phyloP scores from a whole-genome alignment of 2,329 filamentous ascomycete species.

The Aphanoascus verrucosus region DNA sequence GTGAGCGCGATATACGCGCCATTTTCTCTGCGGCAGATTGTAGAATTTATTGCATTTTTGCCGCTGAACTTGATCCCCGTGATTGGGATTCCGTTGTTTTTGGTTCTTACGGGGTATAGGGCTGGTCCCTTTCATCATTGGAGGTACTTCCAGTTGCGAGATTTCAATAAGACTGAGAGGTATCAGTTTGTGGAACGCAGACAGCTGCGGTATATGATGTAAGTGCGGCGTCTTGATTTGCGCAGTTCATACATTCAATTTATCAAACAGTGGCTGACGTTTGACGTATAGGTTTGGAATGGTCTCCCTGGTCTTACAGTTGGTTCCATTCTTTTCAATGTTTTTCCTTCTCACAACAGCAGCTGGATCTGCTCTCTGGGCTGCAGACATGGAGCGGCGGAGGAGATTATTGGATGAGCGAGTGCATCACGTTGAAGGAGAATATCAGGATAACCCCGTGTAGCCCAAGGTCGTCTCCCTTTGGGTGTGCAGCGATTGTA shows the following conservation, averaged over 20 bases:
- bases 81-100: conserved; percentile 72
- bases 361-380: conserved; percentile 78
- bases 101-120: conserved; percentile 76
- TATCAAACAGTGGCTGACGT: background rate
- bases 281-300: conserved; percentile 57
- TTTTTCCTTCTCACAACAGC: conserved; percentile 85
- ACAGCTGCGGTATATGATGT: conserved; percentile 78
- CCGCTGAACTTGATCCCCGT: conserved; percentile 82
- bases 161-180: conserved; percentile 61
- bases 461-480: background rate
- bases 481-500: too few species aligned
- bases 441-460: conserved; percentile 31
- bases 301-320: conserved; percentile 68
- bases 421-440: conserved; percentile 19
- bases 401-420: conserved; percentile 5
- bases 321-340: conserved; percentile 87
- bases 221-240: conserved; percentile 18
- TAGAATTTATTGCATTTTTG: conserved; percentile 67
- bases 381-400: conserved; percentile 56
- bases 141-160: conserved; percentile 74
- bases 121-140: conserved; percentile 84
- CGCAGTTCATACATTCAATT: background rate
- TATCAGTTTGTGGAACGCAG: conserved; percentile 58
- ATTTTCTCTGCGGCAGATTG: conserved; percentile 81
- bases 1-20: conserved; percentile 68